Evolutionary conservation across 1,139 yeast species (phyloP), one percentile per base, ranked within the genome.

Genomic region (Casaregolazyma lundiana): DNA sequence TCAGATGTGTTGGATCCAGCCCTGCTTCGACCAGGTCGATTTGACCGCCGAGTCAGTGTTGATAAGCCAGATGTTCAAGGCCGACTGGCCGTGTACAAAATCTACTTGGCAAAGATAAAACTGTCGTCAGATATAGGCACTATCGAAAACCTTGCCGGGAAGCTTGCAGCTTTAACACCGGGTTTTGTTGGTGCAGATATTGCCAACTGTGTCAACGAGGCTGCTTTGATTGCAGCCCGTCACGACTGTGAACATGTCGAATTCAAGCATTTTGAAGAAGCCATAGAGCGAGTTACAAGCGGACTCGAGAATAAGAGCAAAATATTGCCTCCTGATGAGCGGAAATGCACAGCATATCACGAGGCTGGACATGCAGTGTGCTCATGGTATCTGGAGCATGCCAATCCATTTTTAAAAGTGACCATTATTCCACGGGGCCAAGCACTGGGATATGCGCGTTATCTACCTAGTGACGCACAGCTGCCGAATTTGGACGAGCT

Each of bases 331-430:
- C 81, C 84, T 5, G 92, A 86, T 49, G 97, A 92, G 66, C 88
- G 89, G 67, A 80, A 72, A 52, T 81, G 88, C 35, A 97, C 92
- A 47, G 98, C 98, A 0, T 92, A 87, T 63, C 98, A 92, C 64
- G 98, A 92, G 68, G 98, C 98, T 1, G 98, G 98, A 0, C 98
- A 92, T 68, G 98, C 98, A 3, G 81, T 92, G 46, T 88, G 97
- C 69, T 98, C 98, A 9, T 92, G 98, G 98, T 89, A 70, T 63
- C 73, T 92, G 59, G 78, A 81, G 66, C 77, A 76, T 67, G 97
- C 97, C 2, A 96, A 89, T 63, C 98, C 98, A 2, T 72, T 92
- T 49, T 75, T 92, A 55, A 92, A 92, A 69, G 98, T 92, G 15
- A 86, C 97, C 6, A 92, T 92, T 59, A 89, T 92, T 49, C 98